These are phyloP conservation scores for Polyporus arcularius DNA, from an alignment of 768 basidiomycete genomes.

Conservation along the genomic window DNA sequence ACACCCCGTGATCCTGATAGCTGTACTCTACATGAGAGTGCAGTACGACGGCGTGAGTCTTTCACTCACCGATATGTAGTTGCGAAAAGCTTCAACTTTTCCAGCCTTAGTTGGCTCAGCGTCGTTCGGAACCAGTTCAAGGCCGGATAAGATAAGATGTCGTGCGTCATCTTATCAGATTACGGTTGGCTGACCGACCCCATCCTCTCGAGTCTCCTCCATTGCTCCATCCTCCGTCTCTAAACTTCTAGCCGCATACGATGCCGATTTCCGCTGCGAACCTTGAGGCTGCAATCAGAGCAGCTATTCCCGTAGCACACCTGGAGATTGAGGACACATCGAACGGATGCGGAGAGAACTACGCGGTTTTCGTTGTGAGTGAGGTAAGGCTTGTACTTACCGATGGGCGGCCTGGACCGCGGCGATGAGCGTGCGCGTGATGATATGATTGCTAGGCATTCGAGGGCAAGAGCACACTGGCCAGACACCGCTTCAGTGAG, in stretches of 20 bases:
- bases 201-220: background rate
- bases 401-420: background rate
- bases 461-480: conserved; percentile 79
- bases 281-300: conserved; percentile 64
- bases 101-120: no score
- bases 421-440: background rate
- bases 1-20: no score
- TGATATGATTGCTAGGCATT: conserved; percentile 50
- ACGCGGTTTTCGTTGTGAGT: conserved; percentile 74
- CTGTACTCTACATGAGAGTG: no score
- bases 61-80: no score
- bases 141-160: background rate
- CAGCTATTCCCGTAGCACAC: conserved; percentile 62
- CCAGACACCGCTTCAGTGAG: conserved; percentile 70
- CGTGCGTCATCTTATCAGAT: conserved; percentile 31
- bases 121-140: no score
- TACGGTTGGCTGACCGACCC: conserved; percentile 16
- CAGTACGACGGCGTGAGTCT: no score
- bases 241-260: background rate
- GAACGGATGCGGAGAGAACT: conserved; percentile 80
- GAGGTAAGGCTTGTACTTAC: conserved; percentile 44
- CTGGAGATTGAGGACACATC: conserved; percentile 78
- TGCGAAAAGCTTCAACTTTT: no score
- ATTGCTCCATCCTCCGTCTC: background rate
- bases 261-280: conserved; percentile 64